These are phyloP conservation scores for Asclepias syriaca DNA, from an alignment of 257 asterid genomes.

Conservation along the genomic window DNA sequence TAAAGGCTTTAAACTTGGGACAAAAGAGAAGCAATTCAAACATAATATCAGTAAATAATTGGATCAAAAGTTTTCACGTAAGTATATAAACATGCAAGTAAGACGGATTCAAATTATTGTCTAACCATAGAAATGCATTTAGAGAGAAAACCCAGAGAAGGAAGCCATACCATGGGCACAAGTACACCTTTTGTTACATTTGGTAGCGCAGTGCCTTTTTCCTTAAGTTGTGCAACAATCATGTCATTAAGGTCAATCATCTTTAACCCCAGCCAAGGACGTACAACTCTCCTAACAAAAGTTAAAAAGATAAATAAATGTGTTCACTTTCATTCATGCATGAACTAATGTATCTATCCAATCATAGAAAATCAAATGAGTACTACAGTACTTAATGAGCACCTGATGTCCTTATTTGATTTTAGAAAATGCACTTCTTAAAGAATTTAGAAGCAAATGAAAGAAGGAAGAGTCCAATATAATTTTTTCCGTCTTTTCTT, in stretches of 20 bases:
- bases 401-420: not conserved
- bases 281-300: constrained; percentile 76
- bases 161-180: constrained; percentile 65
- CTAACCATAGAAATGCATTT: not conserved
- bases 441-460: not conserved
- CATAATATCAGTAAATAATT: not conserved
- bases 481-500: not conserved
- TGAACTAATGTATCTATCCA: not conserved
- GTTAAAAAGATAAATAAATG: constrained; percentile 11
- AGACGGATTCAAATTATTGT: not conserved
- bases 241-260: constrained; percentile 85
- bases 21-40: not conserved
- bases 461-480: not conserved
- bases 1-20: not conserved
- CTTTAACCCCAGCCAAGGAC: constrained; percentile 93
- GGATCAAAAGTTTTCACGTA: not conserved
- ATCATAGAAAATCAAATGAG: not conserved
- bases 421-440: not conserved
- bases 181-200: constrained; percentile 68
- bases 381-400: not conserved
- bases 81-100: not conserved
- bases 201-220: constrained; percentile 61
- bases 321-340: constrained; percentile 2
- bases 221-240: constrained; percentile 74
- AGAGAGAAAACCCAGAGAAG: not conserved